These are phyloP conservation scores for Colletotrichum sp. DNA, from an alignment of 2,329 filamentous ascomycete species.

Conservation along the genomic window DNA sequence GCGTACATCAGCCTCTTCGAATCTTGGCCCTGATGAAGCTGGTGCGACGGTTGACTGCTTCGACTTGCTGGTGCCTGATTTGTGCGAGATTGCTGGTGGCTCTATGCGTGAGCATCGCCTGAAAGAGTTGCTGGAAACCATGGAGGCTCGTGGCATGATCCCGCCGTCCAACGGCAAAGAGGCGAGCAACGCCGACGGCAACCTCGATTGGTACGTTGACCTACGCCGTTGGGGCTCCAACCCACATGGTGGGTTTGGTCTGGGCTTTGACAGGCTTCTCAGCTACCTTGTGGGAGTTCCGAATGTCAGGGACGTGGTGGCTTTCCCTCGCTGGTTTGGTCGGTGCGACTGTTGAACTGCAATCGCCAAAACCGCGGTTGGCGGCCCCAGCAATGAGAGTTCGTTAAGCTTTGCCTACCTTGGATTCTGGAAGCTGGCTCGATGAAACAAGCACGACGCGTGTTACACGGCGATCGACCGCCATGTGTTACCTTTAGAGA, in stretches of 20 bases:
- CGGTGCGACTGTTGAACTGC: constrained; percentile 60
- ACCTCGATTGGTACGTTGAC: constrained; percentile 85
- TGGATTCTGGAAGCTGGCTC: constrained; percentile 31
- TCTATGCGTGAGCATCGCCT: constrained; percentile 88
- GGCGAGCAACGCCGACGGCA: constrained; percentile 23
- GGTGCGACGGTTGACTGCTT: constrained; percentile 81
- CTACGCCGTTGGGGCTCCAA: constrained; percentile 89
- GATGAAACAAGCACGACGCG: background rate
- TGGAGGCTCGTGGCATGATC: constrained; percentile 71
- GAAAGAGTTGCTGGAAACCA: constrained; percentile 68
- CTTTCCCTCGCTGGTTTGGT: constrained; percentile 79
- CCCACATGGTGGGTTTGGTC: constrained; percentile 87
- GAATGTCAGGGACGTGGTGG: constrained; percentile 84
- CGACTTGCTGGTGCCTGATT: constrained; percentile 83
- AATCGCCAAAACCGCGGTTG: background rate
- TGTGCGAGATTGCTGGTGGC: constrained; percentile 87
- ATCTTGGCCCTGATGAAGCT: background rate
- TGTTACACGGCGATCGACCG: background rate
- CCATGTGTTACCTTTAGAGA: background rate
- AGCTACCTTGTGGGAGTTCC: constrained; percentile 82
- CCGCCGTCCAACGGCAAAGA: constrained; percentile 29
- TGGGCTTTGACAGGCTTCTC: constrained; percentile 87
- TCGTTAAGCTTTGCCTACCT: constrained; percentile 46
- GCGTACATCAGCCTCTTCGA: constrained; percentile 38
- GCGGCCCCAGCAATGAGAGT: constrained; percentile 23